Percentiles rank a stretch among this genome's conserved stretches.
Conservation (phyloP, 306 rosid species). For the Prosopis cineraria region DNA sequence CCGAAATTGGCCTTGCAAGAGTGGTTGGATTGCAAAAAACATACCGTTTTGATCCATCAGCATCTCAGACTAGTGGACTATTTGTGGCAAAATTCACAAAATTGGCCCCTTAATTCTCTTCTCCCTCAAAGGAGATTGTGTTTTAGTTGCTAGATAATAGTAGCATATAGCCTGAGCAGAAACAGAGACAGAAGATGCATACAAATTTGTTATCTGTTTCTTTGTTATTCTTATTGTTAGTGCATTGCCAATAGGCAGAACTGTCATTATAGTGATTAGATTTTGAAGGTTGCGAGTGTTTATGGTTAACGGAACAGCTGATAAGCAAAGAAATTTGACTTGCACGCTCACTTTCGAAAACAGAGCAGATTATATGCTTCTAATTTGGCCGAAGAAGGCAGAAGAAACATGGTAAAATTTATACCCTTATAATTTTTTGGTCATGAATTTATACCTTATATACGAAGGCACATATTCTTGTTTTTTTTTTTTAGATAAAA, state of each 20-base stretch:
- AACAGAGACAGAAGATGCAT: neutral
- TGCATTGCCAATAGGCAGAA: neutral
- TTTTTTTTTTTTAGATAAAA: too few species aligned
- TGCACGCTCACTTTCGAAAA: too few species aligned
- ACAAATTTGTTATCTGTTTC: neutral
- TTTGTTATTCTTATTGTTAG: neutral
- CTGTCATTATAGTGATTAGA: neutral
- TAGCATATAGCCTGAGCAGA: neutral
- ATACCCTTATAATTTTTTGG: too few species aligned
- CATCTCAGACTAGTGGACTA: conserved; percentile 86
- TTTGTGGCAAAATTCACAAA: conserved; percentile 74
- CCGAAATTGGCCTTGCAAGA: conserved; percentile 80
- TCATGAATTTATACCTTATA: too few species aligned
- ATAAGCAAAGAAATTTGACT: too few species aligned
- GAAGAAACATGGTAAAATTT: too few species aligned
- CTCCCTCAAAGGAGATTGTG: neutral
- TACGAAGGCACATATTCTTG: too few species aligned
- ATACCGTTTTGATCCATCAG: conserved; percentile 69
- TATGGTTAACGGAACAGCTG: too few species aligned
- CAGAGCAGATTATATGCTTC: too few species aligned
- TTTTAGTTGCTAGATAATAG: neutral
- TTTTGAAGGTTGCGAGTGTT: too few species aligned
- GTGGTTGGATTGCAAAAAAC: conserved; percentile 63
- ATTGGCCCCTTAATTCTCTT: conserved; percentile 36
- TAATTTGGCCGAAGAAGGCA: too few species aligned